Evolutionary conservation across 2,329 filamentous ascomycete genomes (phyloP), one percentile per base, ranked within the genome.

Genomic region (Trichoderma sp.): DNA sequence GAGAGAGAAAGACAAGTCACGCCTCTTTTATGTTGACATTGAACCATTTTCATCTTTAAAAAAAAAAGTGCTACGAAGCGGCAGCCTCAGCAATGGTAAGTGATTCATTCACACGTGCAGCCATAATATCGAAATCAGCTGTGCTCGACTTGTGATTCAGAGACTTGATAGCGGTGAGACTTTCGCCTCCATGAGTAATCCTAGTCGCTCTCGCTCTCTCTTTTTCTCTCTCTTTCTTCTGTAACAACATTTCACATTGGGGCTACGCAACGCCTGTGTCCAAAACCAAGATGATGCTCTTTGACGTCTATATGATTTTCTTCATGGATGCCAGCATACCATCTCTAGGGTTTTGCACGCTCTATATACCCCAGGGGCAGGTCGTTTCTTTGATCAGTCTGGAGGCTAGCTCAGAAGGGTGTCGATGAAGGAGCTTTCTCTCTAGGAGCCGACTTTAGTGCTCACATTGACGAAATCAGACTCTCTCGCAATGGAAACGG

Each of bases 391-490:
- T 66, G 58, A 65, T 65, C 72, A 6, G 65, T 70, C 30, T 77
- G 74, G 75, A 70, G 72, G 1, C 60, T 76, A 58, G 71, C 73
- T 26, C 72, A 72, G 32, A 71, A 73, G 34, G 39, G 62, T 21
- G 71, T 66, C 26, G 30, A 68, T 18, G 28, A 47, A 18, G 57
- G 64, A 30, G 67, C 67, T 12, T 34, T 14, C 26, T 26, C 73
- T 2, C 75, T 73, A 0, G 75, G 70, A 12, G 53, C 58, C 6
- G 77, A 78, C 21, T 78, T 76, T 58, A 74, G 75, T n/a, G 71
- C 75, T 14, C 74, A 71, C 18, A 66, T 73, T 14, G 65, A 71
- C 14, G 74, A 77, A 47, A 73, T 77, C 3, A 74, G 71, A 11
- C 70, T 73, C 26, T 74, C 73, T 36, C 67, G 65, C 14, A 68